These are phyloP conservation scores for Sporothrix phasma DNA, from an alignment of 2,329 filamentous ascomycete genomes.

Conservation along the genomic window DNA sequence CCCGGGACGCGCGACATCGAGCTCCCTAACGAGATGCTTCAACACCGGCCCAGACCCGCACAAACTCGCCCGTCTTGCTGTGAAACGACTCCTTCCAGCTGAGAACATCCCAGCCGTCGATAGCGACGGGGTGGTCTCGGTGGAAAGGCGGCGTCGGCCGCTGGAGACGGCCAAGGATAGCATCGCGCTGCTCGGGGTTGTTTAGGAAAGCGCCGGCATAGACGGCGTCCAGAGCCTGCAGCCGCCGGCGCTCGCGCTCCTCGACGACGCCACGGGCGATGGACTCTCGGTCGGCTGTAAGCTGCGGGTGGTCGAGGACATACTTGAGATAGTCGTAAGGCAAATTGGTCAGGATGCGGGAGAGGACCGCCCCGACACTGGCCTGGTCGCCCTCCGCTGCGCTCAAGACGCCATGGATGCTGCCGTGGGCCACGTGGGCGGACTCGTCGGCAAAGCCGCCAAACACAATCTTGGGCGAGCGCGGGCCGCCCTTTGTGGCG, in stretches of 20 bases:
- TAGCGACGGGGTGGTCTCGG: conserved; percentile 7
- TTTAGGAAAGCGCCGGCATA: not conserved
- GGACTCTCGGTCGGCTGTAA: conserved; percentile 25
- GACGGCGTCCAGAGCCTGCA: conserved; percentile 31
- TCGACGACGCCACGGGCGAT: conserved; percentile 34
- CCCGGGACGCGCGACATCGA: not conserved
- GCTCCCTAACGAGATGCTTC: conserved; percentile 9
- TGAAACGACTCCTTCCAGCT: conserved; percentile 18
- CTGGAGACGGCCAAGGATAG: conserved; percentile 14
- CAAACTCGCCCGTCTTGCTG: conserved; percentile 1
- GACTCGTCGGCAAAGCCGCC: conserved; percentile 46
- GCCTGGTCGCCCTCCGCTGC: not conserved
- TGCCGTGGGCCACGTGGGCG: not conserved
- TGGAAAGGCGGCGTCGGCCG: conserved; percentile 6
- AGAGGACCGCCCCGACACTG: conserved; percentile 39
- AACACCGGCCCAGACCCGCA: conserved; percentile 13
- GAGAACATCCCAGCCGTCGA: conserved; percentile 19
- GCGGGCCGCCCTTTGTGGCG: not conserved
- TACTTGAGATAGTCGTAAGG: conserved; percentile 58
- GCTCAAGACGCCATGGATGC: not conserved
- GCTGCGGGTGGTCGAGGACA: conserved; percentile 50
- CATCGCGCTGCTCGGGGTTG: conserved; percentile 5
- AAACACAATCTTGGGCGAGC: conserved; percentile 47
- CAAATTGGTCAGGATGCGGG: conserved; percentile 58
- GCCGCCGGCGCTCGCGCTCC: conserved; percentile 49